These are phyloP conservation scores for Mercurialis annua DNA, from an alignment of 345 rosid genomes.

Conservation along the genomic window DNA sequence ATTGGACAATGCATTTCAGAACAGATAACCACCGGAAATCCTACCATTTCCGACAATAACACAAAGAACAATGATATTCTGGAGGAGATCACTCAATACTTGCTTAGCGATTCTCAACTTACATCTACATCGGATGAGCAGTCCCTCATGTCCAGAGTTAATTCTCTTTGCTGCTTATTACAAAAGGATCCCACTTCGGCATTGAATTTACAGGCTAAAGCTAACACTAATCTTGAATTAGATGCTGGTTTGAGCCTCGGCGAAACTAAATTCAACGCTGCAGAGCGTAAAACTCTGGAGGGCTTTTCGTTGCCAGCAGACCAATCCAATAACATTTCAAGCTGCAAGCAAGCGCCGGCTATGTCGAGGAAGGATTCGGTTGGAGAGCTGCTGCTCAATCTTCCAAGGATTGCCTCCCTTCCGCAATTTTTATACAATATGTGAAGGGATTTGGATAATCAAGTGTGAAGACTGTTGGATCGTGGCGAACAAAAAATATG, in stretches of 20 bases:
- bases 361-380: constrained; percentile 85
- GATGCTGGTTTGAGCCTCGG: constrained; percentile 5
- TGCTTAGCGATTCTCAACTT: constrained; percentile 68
- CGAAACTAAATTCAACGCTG: constrained; percentile 11
- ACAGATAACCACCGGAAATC: constrained; percentile 48
- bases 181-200: constrained; percentile 58
- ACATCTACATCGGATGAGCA: constrained; percentile 72
- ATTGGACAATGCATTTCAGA: constrained; percentile 61
- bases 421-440: constrained; percentile 84
- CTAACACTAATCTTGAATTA: constrained; percentile 1
- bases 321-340: constrained; percentile 27
- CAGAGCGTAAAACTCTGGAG: neutral
- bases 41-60: constrained; percentile 25
- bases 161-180: constrained; percentile 86
- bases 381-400: constrained; percentile 70
- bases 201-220: constrained; percentile 39
- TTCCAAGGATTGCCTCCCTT: constrained; percentile 83
- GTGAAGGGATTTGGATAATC: constrained; percentile 49
- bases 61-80: constrained; percentile 39
- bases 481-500: neutral
- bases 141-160: constrained; percentile 83
- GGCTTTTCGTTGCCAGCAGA: neutral
- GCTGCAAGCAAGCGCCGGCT: constrained; percentile 49
- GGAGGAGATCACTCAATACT: constrained; percentile 69
- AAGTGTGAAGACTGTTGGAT: constrained; percentile 30